Evolutionary conservation across 1,284 basidiomycete species (phyloP).

Genomic region (Fistulina hepatica): DNA sequence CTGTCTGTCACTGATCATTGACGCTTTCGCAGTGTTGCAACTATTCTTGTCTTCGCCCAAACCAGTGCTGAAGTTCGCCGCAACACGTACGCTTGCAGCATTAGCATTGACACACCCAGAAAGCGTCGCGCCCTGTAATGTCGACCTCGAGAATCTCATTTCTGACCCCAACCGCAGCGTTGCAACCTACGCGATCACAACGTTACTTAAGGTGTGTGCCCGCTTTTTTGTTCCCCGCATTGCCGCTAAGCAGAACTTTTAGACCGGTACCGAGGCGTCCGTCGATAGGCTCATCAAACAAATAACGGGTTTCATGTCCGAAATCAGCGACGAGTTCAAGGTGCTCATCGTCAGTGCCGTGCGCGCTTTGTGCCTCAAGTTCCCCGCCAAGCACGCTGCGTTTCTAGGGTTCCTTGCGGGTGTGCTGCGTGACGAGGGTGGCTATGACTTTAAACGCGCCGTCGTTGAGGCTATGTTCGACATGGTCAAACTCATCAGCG

Average conservation of each 20-base stretch:
- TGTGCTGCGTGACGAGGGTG: conserved; percentile 92
- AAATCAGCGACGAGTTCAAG: conserved; percentile 99
- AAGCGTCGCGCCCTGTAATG: conserved; percentile 88
- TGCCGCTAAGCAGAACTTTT: conserved; percentile 17
- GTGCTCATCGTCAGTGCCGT: conserved; percentile 99
- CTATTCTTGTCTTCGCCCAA: conserved; percentile 92
- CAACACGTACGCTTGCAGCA: conserved; percentile 88
- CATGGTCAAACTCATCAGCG: conserved; percentile 97
- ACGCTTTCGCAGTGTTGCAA: conserved; percentile 57
- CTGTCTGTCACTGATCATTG: background rate
- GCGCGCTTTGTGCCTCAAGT: conserved; percentile 96
- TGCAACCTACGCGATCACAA: conserved; percentile 98
- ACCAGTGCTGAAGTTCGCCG: conserved; percentile 92
- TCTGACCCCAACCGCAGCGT: conserved; percentile 94
- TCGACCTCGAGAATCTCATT: conserved; percentile 97
- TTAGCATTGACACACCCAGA: conserved; percentile 77
- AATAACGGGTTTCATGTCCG: conserved; percentile 97
- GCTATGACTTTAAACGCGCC: conserved; percentile 98
- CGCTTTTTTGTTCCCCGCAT: background rate
- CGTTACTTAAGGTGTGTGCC: conserved; percentile 74
- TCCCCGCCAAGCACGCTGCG: conserved; percentile 91
- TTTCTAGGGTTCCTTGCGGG: conserved; percentile 95
- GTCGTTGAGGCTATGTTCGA: conserved; percentile 99
- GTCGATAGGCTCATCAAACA: conserved; percentile 99
- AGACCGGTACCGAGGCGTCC: conserved; percentile 97